phyloP scores from a whole-genome alignment of 495 filamentous ascomycete species.

The Podospora fimiseda region DNA sequence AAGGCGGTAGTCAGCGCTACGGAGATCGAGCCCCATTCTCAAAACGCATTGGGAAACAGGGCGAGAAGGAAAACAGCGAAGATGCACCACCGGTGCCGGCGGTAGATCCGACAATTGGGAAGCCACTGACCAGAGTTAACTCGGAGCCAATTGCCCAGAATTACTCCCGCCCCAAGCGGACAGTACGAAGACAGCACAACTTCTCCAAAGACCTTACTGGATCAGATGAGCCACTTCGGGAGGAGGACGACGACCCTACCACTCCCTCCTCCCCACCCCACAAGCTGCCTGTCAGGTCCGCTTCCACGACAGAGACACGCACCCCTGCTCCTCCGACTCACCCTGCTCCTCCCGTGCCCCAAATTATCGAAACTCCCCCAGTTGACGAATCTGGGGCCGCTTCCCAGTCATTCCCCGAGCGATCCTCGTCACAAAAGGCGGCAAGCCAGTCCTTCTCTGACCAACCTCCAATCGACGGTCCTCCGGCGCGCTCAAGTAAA shows the following conservation, averaged over 20 bases:
- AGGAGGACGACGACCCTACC: constrained; percentile 13
- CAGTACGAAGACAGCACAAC: constrained; percentile 39
- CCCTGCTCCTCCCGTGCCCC: constrained; percentile 46
- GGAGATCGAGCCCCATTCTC: constrained; percentile 54
- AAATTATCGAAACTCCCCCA: constrained; percentile 62
- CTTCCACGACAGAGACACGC: constrained; percentile 19
- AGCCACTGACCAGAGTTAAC: constrained; percentile 60
- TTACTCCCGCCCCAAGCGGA: constrained; percentile 45
- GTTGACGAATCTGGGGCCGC: constrained; percentile 38
- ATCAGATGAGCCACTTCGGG: constrained; percentile 9
- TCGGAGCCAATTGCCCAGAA: constrained; percentile 68
- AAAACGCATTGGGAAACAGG: constrained; percentile 54
- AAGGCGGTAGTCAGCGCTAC: constrained; percentile 59
- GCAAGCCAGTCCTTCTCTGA: constrained; percentile 25
- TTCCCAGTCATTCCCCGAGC: constrained; percentile 37
- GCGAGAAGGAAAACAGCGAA: constrained; percentile 53
- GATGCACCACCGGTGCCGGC: constrained; percentile 44
- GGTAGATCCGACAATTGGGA: constrained; percentile 44
- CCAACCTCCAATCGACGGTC: constrained; percentile 26
- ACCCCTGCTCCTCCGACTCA: background rate
- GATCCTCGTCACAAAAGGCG: constrained; percentile 52
- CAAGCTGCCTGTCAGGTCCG: constrained; percentile 19
- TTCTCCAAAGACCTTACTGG: constrained; percentile 27
- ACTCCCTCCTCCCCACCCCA: constrained; percentile 17
- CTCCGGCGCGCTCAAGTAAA: constrained; percentile 44